Percentiles rank a stretch among this genome's conserved stretches.
These are phyloP conservation scores for Saksenaea oblongispora DNA, from an alignment of 371 early-diverging fungal genomes.

Conservation along the genomic window DNA sequence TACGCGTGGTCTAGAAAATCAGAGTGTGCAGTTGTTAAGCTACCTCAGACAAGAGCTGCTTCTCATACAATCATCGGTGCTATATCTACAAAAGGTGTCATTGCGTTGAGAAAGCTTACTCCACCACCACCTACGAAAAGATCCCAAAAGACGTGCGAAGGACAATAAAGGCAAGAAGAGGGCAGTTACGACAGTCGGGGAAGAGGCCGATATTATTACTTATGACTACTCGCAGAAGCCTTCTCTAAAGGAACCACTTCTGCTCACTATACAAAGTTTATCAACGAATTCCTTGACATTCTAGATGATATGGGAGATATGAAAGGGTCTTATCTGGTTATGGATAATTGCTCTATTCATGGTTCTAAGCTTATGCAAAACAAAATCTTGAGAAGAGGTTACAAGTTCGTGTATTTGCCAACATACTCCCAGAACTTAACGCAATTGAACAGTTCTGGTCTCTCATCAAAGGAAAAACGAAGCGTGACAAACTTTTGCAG, in stretches of 20 bases:
- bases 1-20: slow-evolving; percentile 5
- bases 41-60: neutral
- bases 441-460: neutral
- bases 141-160: too few relatives aligned
- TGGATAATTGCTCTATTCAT: slow-evolving; percentile 10
- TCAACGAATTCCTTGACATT: slow-evolving; percentile 14
- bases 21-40: neutral
- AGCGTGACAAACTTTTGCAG: neutral
- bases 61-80: slow-evolving; percentile 1
- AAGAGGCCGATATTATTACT: too few relatives aligned
- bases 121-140: neutral
- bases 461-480: neutral
- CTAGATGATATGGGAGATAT: slow-evolving; percentile 7
- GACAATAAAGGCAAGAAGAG: too few relatives aligned
- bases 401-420: neutral
- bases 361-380: neutral
- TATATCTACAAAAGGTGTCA: neutral
- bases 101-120: neutral
- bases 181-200: too few relatives aligned
- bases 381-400: neutral
- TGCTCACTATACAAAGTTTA: slow-evolving; percentile 15
- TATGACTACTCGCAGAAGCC: too few relatives aligned
- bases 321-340: slow-evolving; percentile 6
- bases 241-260: slow-evolving; percentile 14
- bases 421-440: neutral